phyloP scores from a whole-genome alignment of 108 stramenopile genomes.

The Stephanodiscus triporus region DNA sequence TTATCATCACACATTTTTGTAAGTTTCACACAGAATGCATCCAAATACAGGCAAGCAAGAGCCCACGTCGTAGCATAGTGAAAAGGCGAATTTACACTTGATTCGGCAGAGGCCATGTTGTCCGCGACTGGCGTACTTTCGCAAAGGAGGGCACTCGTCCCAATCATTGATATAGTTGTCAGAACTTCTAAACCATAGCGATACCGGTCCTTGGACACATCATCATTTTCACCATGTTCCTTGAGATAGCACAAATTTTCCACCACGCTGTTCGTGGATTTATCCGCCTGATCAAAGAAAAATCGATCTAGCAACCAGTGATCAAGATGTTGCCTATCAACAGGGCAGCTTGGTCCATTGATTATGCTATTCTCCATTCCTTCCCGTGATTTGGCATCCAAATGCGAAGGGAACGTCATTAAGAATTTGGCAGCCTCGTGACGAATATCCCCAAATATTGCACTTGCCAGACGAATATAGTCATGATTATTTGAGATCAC shows the following conservation, averaged over 20 bases:
- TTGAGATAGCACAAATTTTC: constrained; percentile 46
- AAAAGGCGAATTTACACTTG: constrained; percentile 35
- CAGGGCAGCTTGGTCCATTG: not conserved
- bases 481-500: constrained; percentile 34
- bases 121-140: constrained; percentile 36
- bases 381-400: constrained; percentile 39
- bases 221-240: constrained; percentile 18
- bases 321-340: constrained; percentile 45
- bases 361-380: not conserved
- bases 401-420: constrained; percentile 34
- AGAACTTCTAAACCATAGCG: constrained; percentile 47
- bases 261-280: constrained; percentile 34
- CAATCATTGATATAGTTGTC: constrained; percentile 20
- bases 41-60: constrained; percentile 38
- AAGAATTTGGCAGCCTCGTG: constrained; percentile 57
- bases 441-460: constrained; percentile 30
- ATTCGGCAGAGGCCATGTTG: constrained; percentile 28
- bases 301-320: constrained; percentile 53
- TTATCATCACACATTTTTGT: constrained; percentile 23
- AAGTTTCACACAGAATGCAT: constrained; percentile 44
- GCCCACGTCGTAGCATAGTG: constrained; percentile 51
- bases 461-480: constrained; percentile 37
- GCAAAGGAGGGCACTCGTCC: constrained; percentile 34
- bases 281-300: constrained; percentile 49
- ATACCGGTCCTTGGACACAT: constrained; percentile 23